Base-by-base conservation (phyloP, 2,329 filamentous ascomycete genomes). In the Monilinia fructigena region DNA sequence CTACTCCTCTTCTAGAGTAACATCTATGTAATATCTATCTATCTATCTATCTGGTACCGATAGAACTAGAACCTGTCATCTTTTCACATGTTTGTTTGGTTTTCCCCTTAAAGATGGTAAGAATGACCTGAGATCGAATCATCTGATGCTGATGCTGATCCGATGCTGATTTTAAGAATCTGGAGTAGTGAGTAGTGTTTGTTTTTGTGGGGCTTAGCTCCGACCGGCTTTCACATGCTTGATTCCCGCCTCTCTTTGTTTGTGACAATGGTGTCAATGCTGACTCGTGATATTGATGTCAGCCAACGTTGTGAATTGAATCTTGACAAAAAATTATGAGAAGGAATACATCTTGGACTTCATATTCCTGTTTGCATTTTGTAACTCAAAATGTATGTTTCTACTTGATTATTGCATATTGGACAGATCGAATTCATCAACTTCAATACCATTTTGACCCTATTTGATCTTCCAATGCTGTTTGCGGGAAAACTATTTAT, bases 221-320 rank as follows among this genome's bases (percentile, higher is more conserved):
- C 18, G 16, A 48, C 55, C 55, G 63, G 42, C 31, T 65, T 65
- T 65, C 63, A 65, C 63, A 65, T 65, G 63, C 55, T 61, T 28
- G 31, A 38, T 61, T 26, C 31, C 58, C 28, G 45, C 45, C 45
- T 63, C 59, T 63, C 38, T 28, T 40, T 23, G 31, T 63, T 63
- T 54, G 14, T 60, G 10, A 26, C 10, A 1, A 52, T 28, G 31
- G 31, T 50, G n/a, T 12, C 47, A 50, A 47, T 48, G 40, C 56
- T 60, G 56, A 60, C 56, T 60, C 56, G 56, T 48, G 42, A 60
- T 35, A 23, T 48, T 16, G 42, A 16, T 59, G 12, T 31, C 5
- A 14, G 6, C 26, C 26, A 8, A 35, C 28, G 31, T 58, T 40
- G 38, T 45, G 20, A 26, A 45, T 47, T 7, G 31, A 55, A 40